Evolutionary conservation across 2,329 filamentous ascomycete genomes (phyloP).

Genomic region (Annulohypoxylon truncatum): DNA sequence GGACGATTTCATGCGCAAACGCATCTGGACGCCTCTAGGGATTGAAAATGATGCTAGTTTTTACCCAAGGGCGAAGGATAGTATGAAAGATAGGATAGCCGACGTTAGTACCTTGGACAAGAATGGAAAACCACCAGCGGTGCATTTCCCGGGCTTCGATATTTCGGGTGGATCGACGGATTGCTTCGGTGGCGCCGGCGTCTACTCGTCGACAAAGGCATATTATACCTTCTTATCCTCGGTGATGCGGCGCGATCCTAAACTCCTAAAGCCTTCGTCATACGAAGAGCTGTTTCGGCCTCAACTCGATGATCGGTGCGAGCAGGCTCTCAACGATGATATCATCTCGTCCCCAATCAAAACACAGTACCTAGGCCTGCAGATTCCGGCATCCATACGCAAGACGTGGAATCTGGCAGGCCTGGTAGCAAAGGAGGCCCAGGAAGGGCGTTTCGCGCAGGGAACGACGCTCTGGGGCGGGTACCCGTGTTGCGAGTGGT

Average conservation of each 20-base stretch:
- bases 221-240: conserved; percentile 46
- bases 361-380: conserved; percentile 35
- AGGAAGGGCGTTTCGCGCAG: conserved; percentile 38
- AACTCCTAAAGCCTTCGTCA: conserved; percentile 38
- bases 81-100: conserved; percentile 41
- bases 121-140: conserved; percentile 39
- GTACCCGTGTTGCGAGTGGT: conserved; percentile 42
- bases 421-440: conserved; percentile 40
- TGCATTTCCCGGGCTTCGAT: conserved; percentile 37
- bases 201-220: conserved; percentile 35
- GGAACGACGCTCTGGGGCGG: conserved; percentile 44
- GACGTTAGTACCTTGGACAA: conserved; percentile 39
- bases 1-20: conserved; percentile 41
- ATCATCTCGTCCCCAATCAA: conserved; percentile 31
- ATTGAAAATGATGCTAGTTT: conserved; percentile 42
- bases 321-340: conserved; percentile 43
- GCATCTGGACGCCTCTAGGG: conserved; percentile 43
- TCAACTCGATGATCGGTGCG: conserved; percentile 43
- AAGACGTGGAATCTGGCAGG: conserved; percentile 47
- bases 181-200: conserved; percentile 43
- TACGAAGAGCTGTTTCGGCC: conserved; percentile 46
- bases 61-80: conserved; percentile 36
- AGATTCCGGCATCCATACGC: conserved; percentile 36
- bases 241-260: conserved; percentile 41
- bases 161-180: conserved; percentile 34